Conservation (phyloP, 305 asterid genomes). For the Vinca major region DNA sequence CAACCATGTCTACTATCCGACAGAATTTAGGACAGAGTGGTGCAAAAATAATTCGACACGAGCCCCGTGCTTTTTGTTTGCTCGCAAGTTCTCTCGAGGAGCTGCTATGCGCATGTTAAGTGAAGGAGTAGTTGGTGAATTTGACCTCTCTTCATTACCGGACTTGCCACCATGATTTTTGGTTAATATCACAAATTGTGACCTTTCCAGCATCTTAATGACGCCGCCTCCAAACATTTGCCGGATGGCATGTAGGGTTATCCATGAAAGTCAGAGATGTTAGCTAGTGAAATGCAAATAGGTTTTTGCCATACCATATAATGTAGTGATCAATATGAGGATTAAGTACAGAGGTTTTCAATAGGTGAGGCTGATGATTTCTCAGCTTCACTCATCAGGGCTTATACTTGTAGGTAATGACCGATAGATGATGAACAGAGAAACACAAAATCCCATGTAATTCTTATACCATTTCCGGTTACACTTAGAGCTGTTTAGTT, state of each 20-base stretch:
- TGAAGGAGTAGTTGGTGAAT: slow-evolving; percentile 51
- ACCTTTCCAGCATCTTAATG: not conserved
- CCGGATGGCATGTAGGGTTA: not conserved
- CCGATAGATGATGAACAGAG: not conserved
- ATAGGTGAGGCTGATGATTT: slow-evolving; percentile 11
- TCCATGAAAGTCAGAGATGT: not conserved
- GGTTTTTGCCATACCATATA: not conserved
- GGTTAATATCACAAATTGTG: not conserved
- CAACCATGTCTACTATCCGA: slow-evolving; percentile 63
- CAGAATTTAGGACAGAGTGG: slow-evolving; percentile 90
- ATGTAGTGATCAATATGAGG: slow-evolving; percentile 6
- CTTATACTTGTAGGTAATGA: not conserved
- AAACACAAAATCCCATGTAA: not conserved
- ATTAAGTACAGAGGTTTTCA: slow-evolving; percentile 3
- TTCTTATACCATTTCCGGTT: not conserved
- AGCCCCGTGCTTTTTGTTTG: slow-evolving; percentile 69
- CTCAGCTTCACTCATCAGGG: slow-evolving; percentile 3
- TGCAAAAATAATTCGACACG: slow-evolving; percentile 61
- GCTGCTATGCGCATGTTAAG: slow-evolving; percentile 93
- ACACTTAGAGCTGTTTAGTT: not conserved
- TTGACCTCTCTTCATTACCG: slow-evolving; percentile 36
- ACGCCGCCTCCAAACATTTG: not conserved
- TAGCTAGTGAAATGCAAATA: not conserved
- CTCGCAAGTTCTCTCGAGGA: slow-evolving; percentile 80
- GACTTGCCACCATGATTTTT: slow-evolving; percentile 31